Evolutionary conservation across 768 basidiomycete genomes (phyloP), one percentile per base, ranked within the genome.

Genomic region (Scleroderma citrinum): DNA sequence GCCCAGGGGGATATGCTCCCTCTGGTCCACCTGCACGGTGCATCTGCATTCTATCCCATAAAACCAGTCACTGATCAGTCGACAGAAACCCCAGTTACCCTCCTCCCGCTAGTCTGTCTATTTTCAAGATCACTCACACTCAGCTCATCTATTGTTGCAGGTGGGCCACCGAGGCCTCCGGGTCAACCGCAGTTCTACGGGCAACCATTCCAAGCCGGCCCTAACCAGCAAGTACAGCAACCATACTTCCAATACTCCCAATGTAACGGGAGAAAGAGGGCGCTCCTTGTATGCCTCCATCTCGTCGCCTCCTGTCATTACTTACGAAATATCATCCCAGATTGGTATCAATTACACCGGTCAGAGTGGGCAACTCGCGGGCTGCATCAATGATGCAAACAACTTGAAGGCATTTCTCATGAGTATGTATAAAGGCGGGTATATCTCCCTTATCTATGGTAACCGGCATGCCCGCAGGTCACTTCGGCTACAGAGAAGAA

Each of bases 341-440:
- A 82, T 96, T 55, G 94, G 94, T 0, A 89, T 96, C 57, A 92
- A 92, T 65, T 97, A 97, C 62, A 62, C 74, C 19, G 85, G 87
- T 1, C 80, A 82, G 56, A 63, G 65, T 3, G 76, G 76, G n/a
- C 76, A 82, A 56, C 71, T 97, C 7, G 66, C 71, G 1, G 95
- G 95, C 10, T 98, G 95, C 62, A 85, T 95, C 62, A 95, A 97
- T 62, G 95, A 99, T 59, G 94, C 85, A 0, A 66, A 73, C 42
- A 94, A 92, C 63, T 79, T 97, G 46, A 75, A 78, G 57, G 64
- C 70, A n/a, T 97, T 97, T 71, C 69, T 94, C 40, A 75, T 72
- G 51, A 58, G 88, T 88, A 57, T 52, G 83, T 65, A 8, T 20
- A 21, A 8, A 7, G 47, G 2, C 2, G 12, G 10, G 16, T 23